A percentile compares a stretch with the other conserved stretches of the same genome.
Evolutionary conservation across 179 eudicot genomes (phyloP).

Genomic region (Silene coronaria): DNA sequence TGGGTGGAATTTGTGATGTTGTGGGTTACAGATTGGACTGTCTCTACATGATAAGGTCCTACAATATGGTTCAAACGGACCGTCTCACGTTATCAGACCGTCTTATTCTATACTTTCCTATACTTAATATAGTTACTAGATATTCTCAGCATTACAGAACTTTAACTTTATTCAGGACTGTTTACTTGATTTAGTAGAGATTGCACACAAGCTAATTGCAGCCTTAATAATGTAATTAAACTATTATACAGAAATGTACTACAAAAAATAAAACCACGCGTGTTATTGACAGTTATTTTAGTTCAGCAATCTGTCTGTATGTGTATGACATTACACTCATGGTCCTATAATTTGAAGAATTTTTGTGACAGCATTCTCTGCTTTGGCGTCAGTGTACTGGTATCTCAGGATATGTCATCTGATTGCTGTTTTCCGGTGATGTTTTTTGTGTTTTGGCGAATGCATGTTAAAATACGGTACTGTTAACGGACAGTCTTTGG

Average conservation of each 20-base stretch:
- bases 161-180: not conserved
- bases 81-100: no score
- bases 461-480: not conserved
- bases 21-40: constrained; percentile 11
- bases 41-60: constrained; percentile 13
- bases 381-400: not conserved
- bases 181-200: not conserved
- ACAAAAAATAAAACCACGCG: not conserved
- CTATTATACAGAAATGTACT: not conserved
- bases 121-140: not conserved
- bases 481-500: not conserved
- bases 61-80: not conserved
- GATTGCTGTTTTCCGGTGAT: not conserved
- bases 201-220: not conserved
- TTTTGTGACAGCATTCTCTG: constrained; percentile 9
- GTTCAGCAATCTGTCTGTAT: not conserved
- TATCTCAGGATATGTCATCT: not conserved
- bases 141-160: not conserved
- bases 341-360: not conserved
- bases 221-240: not conserved
- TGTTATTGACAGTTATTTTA: not conserved
- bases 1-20: constrained; percentile 5
- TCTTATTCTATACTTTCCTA: no score
- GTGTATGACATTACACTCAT: not conserved
- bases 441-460: not conserved